Percentiles rank a stretch among this genome's conserved stretches.
These are phyloP conservation scores for Cordia subcordata DNA, from an alignment of 257 asterid species.

Conservation along the genomic window DNA sequence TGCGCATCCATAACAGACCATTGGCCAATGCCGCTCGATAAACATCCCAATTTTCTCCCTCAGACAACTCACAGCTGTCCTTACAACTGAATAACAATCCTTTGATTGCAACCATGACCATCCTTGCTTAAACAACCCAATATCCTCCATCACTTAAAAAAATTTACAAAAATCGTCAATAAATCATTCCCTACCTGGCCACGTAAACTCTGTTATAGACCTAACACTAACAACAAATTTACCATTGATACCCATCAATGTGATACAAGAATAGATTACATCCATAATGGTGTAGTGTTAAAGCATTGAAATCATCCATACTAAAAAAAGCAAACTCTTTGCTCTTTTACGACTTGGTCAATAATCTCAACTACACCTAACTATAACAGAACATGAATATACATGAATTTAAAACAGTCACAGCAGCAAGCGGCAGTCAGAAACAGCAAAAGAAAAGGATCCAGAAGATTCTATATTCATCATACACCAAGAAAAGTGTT, in stretches of 20 bases:
- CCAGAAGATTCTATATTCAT: slow-evolving; percentile 50
- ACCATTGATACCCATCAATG: slow-evolving; percentile 17
- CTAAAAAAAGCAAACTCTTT: slow-evolving; percentile 14
- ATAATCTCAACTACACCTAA: slow-evolving; percentile 7
- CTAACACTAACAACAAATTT: not conserved
- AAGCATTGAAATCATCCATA: slow-evolving; percentile 23
- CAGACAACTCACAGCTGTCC: slow-evolving; percentile 42
- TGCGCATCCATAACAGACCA: slow-evolving; percentile 77
- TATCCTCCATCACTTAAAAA: slow-evolving; percentile 76
- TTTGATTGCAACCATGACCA: slow-evolving; percentile 87
- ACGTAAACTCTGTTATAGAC: not conserved
- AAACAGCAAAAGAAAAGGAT: slow-evolving; percentile 25
- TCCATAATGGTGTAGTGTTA: slow-evolving; percentile 21
- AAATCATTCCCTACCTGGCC: not conserved
- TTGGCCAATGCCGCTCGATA: slow-evolving; percentile 90
- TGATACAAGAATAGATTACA: slow-evolving; percentile 22
- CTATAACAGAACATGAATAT: slow-evolving; percentile 16
- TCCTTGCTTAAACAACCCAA: slow-evolving; percentile 86
- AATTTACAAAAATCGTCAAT: slow-evolving; percentile 6
- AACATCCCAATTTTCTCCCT: slow-evolving; percentile 73
- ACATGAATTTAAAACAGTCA: slow-evolving; percentile 20
- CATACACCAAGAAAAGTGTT: not conserved
- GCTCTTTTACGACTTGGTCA: slow-evolving; percentile 22
- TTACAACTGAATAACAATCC: slow-evolving; percentile 60
- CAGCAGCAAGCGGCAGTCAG: not conserved